These are phyloP conservation scores for Paracoccidioides brasiliensis DNA, from an alignment of 2,329 filamentous ascomycete species.

Conservation along the genomic window DNA sequence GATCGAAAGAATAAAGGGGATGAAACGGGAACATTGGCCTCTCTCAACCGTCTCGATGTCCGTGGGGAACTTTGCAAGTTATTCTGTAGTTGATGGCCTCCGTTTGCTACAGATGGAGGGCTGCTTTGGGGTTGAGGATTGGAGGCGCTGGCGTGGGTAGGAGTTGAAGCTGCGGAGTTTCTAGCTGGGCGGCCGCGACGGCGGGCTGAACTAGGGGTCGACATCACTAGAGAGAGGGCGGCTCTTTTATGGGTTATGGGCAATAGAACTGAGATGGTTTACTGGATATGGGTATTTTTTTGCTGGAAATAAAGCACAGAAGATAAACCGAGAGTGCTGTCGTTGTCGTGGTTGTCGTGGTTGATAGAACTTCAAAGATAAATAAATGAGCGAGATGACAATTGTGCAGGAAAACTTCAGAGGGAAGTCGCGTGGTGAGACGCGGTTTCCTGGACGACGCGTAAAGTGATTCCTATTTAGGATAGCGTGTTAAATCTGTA, in stretches of 20 bases:
- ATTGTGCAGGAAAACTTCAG: background rate
- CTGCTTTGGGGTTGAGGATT: slow-evolving; percentile 21
- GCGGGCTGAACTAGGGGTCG: slow-evolving; percentile 30
- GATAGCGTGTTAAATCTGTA: slow-evolving; percentile 1
- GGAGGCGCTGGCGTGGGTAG: slow-evolving; percentile 21
- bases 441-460: slow-evolving; percentile 1
- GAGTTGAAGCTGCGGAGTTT: slow-evolving; percentile 28
- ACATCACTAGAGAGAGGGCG: slow-evolving; percentile 27
- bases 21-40: slow-evolving; percentile 44
- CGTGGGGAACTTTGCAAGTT: slow-evolving; percentile 33
- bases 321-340: background rate
- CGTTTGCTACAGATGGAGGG: slow-evolving; percentile 10
- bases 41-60: slow-evolving; percentile 29
- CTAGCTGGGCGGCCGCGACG: slow-evolving; percentile 30
- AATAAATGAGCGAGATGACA: background rate
- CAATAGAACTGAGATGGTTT: background rate
- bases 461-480: slow-evolving; percentile 16
- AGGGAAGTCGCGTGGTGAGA: background rate
- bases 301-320: background rate
- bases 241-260: background rate
- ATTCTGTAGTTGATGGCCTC: slow-evolving; percentile 16
- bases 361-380: no score
- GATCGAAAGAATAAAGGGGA: slow-evolving; percentile 71
- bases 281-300: background rate
- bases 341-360: background rate